Conservation (phyloP, 139 green algal genomes). For the Chlamydomonas sp. region DNA sequence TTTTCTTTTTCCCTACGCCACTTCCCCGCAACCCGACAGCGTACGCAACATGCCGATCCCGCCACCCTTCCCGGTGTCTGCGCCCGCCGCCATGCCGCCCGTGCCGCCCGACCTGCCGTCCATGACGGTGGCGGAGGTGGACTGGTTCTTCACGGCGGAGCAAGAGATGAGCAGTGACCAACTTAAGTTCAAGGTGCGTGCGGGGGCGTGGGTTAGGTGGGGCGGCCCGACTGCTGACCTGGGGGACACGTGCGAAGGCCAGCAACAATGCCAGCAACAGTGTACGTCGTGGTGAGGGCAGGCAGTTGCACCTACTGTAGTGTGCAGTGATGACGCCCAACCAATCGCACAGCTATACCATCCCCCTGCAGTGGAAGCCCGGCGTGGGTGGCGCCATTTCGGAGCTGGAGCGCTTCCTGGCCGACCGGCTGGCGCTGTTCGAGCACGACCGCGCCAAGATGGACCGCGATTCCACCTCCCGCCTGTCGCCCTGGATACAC, state of each 20-base stretch:
- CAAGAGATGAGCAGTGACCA: constrained; percentile 80
- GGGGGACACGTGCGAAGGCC: not conserved
- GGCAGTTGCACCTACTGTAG: no score
- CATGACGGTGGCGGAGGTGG: constrained; percentile 63
- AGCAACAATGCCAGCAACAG: not conserved
- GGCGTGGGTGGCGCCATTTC: constrained; percentile 64
- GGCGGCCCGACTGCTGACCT: not conserved
- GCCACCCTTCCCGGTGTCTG: constrained; percentile 64
- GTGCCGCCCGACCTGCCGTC: constrained; percentile 35
- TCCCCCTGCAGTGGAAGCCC: constrained; percentile 76
- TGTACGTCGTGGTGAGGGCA: no score
- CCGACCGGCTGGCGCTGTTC: constrained; percentile 72
- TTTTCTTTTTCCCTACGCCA: not conserved
- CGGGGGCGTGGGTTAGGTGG: not conserved
- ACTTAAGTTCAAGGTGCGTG: constrained; percentile 71
- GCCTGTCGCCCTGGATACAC: constrained; percentile 94
- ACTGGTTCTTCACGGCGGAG: constrained; percentile 78
- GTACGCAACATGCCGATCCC: constrained; percentile 30
- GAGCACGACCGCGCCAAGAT: constrained; percentile 78
- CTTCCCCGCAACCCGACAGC: not conserved
- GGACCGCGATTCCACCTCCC: constrained; percentile 82
- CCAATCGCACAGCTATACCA: no score
- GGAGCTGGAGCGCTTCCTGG: constrained; percentile 79
- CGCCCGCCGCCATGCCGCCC: constrained; percentile 54
- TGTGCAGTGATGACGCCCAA: no score